Evolutionary conservation across 2,329 filamentous ascomycete genomes (phyloP).

Genomic region (Phaeoacremonium minimum): DNA sequence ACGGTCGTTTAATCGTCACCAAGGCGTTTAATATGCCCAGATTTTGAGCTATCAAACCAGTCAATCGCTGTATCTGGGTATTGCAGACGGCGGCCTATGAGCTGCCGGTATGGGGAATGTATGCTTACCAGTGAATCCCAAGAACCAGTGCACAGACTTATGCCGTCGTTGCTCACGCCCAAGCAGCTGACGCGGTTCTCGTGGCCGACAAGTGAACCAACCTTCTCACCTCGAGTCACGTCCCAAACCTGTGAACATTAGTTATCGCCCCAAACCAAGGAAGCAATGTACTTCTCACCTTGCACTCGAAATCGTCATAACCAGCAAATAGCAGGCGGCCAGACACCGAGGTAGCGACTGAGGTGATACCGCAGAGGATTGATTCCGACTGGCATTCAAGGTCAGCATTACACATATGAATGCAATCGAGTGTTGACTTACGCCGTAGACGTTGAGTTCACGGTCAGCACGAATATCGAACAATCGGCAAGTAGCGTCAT

Average conservation of each 20-base stretch:
- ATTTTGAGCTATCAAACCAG: constrained; percentile 89
- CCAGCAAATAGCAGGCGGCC: constrained; percentile 92
- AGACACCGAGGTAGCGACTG: constrained; percentile 95
- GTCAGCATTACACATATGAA: constrained; percentile 17
- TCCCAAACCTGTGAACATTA: constrained; percentile 79
- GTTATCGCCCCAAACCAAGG: constrained; percentile 6
- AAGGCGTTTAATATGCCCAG: constrained; percentile 66
- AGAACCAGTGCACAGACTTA: constrained; percentile 98
- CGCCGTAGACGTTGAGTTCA: constrained; percentile 64
- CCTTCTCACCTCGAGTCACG: constrained; percentile 91
- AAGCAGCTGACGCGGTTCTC: constrained; percentile 99
- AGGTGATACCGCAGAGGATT: constrained; percentile 96
- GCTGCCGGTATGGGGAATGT: too few species aligned
- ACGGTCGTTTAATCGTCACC: constrained; percentile 16
- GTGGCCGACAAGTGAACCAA: constrained; percentile 93
- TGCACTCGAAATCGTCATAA: constrained; percentile 99
- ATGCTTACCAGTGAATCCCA: constrained; percentile 94
- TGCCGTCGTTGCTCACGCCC: constrained; percentile 97
- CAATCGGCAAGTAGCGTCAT: constrained; percentile 93
- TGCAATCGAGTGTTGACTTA: constrained; percentile 32
- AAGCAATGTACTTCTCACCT: constrained; percentile 64
- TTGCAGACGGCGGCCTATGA: too few species aligned
- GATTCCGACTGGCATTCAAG: constrained; percentile 71
- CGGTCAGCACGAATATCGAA: constrained; percentile 97
- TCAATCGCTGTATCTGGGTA: too few species aligned